Conservation (phyloP, 176 grass and related monocot species). For the Juncus inflexus region DNA sequence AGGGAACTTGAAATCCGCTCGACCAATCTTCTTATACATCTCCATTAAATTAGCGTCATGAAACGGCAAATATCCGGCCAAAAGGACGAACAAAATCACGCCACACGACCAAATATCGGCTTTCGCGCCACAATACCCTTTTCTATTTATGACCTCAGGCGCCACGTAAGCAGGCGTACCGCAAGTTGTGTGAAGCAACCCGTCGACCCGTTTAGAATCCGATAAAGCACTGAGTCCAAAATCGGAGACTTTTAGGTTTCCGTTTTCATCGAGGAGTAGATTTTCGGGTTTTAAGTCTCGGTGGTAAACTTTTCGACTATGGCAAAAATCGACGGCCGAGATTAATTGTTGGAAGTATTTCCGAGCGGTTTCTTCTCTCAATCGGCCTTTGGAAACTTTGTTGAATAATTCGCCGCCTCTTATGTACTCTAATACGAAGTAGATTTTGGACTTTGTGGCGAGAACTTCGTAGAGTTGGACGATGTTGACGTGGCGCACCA, state of each 20-base stretch:
- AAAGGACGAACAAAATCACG: slow-evolving; percentile 75
- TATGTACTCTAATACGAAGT: slow-evolving; percentile 82
- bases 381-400: slow-evolving; percentile 62
- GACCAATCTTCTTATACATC: slow-evolving; percentile 91
- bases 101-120: slow-evolving; percentile 93
- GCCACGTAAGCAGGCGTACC: slow-evolving; percentile 93
- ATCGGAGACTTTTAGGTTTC: slow-evolving; percentile 75
- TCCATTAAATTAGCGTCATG: slow-evolving; percentile 76
- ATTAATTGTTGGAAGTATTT: slow-evolving; percentile 93
- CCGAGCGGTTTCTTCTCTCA: slow-evolving; percentile 68
- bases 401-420: slow-evolving; percentile 79
- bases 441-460: slow-evolving; percentile 91
- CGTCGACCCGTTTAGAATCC: slow-evolving; percentile 64
- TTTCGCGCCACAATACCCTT: slow-evolving; percentile 90
- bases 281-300: slow-evolving; percentile 90
- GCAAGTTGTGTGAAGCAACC: slow-evolving; percentile 77
- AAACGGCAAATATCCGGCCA: slow-evolving; percentile 85
- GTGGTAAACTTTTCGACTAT: slow-evolving; percentile 75
- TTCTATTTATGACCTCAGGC: slow-evolving; percentile 73
- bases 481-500: slow-evolving; percentile 76
- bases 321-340: slow-evolving; percentile 79
- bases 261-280: slow-evolving; percentile 67
- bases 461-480: slow-evolving; percentile 90
- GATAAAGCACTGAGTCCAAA: slow-evolving; percentile 84
- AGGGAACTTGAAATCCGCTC: slow-evolving; percentile 63